A percentile compares a stretch with the other conserved stretches of the same genome.
These are phyloP conservation scores for Citrus maxima DNA, from an alignment of 345 rosid genomes.

Conservation along the genomic window DNA sequence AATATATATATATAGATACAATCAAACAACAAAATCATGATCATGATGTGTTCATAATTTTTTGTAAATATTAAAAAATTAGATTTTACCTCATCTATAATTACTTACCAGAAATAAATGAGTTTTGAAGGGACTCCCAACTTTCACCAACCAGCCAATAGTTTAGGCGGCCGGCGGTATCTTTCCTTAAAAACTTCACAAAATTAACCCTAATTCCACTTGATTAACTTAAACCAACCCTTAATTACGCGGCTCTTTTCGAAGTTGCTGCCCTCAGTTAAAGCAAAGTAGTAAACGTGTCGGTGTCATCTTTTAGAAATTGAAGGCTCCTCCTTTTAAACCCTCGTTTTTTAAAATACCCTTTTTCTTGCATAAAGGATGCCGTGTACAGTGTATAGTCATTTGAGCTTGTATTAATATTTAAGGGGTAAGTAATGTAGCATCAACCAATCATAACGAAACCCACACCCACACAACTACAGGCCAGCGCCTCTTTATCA, in stretches of 20 bases:
- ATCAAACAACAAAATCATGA: no score
- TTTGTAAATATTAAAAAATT: no score
- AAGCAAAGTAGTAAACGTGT: slow-evolving; percentile 25
- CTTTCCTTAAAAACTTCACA: not conserved
- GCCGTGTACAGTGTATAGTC: not conserved
- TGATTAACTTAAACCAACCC: not conserved
- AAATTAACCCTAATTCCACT: not conserved
- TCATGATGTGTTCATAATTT: no score
- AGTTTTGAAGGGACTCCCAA: no score
- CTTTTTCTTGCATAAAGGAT: not conserved
- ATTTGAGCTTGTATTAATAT: not conserved
- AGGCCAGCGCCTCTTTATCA: not conserved
- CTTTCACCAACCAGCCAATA: no score
- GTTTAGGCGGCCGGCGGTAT: no score
- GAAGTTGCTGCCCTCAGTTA: not conserved
- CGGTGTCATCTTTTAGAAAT: slow-evolving; percentile 32
- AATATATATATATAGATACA: no score
- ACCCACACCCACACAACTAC: not conserved
- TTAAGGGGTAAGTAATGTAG: not conserved
- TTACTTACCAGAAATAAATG: no score
- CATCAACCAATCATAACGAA: slow-evolving; percentile 16
- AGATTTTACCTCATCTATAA: no score
- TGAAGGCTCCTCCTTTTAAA: slow-evolving; percentile 6
- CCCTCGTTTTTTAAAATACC: not conserved
- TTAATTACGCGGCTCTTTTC: not conserved